Evolutionary conservation across 106 monocot genomes (phyloP).

Genomic region (Posidonia australis): DNA sequence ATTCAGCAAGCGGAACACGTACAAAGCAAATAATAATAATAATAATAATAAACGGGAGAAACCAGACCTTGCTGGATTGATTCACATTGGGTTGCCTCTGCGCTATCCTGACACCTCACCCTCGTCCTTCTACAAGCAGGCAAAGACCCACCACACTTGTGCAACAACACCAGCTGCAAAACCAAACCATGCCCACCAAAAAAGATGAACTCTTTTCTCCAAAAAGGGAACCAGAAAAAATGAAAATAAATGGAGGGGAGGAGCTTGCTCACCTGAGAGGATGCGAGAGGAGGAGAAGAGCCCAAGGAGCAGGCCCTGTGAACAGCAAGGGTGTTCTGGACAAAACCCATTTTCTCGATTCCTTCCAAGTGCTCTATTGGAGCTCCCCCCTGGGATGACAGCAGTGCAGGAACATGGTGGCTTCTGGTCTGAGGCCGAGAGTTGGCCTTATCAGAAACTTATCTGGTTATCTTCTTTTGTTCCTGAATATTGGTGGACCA

Average conservation of each 20-base stretch:
- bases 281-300: neutral
- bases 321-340: neutral
- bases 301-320: neutral
- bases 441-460: too few species aligned
- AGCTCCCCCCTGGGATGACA: too few species aligned
- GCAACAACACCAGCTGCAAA: neutral
- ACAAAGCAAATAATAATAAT: too few species aligned
- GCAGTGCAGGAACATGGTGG: too few species aligned
- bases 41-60: neutral
- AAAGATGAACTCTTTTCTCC: neutral
- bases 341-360: constrained; percentile 1
- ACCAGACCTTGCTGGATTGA: constrained; percentile 1
- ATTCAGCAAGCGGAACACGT: neutral
- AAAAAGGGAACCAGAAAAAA: neutral
- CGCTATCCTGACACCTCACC: neutral
- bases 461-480: too few species aligned
- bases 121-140: neutral
- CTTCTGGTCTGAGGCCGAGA: too few species aligned
- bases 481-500: too few species aligned
- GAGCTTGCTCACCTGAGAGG: neutral
- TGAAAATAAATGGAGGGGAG: neutral
- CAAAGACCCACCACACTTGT: too few species aligned
- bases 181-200: neutral
- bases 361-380: too few species aligned
- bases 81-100: neutral